phyloP scores from a whole-genome alignment of 2,329 filamentous ascomycete genomes.

The Neofusicoccum sp. region DNA sequence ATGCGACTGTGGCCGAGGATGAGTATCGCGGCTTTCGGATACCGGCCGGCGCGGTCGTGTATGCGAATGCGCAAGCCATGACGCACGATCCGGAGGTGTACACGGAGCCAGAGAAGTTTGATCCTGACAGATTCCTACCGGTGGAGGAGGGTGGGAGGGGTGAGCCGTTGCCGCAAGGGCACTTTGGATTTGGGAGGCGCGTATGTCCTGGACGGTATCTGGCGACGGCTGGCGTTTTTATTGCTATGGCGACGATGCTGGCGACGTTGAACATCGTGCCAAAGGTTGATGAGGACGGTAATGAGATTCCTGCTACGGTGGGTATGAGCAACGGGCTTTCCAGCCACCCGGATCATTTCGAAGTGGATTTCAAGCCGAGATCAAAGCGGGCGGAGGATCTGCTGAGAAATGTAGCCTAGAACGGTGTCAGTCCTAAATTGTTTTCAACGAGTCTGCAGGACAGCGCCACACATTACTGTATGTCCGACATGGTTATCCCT shows the following conservation, averaged over 20 bases:
- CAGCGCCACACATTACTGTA: too few relatives aligned
- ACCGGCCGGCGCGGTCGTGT: slow-evolving; percentile 24
- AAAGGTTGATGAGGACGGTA: slow-evolving; percentile 35
- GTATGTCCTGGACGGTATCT: slow-evolving; percentile 22
- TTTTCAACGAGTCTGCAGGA: too few relatives aligned
- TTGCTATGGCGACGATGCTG: slow-evolving; percentile 42
- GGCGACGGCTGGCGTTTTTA: slow-evolving; percentile 40
- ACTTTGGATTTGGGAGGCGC: slow-evolving; percentile 31
- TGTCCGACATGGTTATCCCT: too few relatives aligned
- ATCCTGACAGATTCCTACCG: slow-evolving; percentile 46
- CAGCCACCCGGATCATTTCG: slow-evolving; percentile 1
- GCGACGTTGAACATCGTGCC: slow-evolving; percentile 39
- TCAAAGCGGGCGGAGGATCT: not conserved
- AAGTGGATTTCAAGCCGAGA: not conserved
- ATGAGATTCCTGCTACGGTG: slow-evolving; percentile 32
- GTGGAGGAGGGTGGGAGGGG: slow-evolving; percentile 35
- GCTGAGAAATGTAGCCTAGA: not conserved
- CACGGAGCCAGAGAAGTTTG: slow-evolving; percentile 43
- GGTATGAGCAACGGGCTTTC: slow-evolving; percentile 21
- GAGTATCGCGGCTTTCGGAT: slow-evolving; percentile 26
- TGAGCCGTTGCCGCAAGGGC: slow-evolving; percentile 48
- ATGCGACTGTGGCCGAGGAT: slow-evolving; percentile 21
- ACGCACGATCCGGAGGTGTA: slow-evolving; percentile 44
- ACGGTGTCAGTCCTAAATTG: too few relatives aligned
- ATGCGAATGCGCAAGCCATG: slow-evolving; percentile 35